Evolutionary conservation across 176 grass and related monocot species (phyloP).

Genomic region (Rhynchospora breviuscula): DNA sequence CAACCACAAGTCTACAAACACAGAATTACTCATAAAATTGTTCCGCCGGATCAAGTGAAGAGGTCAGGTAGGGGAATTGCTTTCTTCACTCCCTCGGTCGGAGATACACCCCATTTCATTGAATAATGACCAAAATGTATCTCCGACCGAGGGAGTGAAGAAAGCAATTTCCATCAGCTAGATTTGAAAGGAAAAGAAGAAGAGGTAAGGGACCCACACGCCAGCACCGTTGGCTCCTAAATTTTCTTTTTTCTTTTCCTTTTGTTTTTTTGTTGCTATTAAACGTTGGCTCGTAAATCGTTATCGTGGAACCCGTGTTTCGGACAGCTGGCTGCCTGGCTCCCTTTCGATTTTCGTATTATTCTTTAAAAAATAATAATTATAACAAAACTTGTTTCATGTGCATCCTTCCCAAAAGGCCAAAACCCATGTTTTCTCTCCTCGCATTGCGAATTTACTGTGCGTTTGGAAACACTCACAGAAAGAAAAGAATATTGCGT

Average conservation of each 20-base stretch:
- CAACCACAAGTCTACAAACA: not conserved
- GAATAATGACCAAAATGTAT: no score
- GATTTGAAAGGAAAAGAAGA: not conserved
- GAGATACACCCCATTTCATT: no score
- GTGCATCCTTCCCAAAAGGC: not conserved
- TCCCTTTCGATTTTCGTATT: not conserved
- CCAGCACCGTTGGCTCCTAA: not conserved
- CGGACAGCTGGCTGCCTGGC: slow-evolving; percentile 3
- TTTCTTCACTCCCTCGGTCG: no score
- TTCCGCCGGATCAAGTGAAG: not conserved
- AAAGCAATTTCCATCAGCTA: no score
- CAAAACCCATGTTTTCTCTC: not conserved
- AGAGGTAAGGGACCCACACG: not conserved
- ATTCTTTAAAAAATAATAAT: not conserved
- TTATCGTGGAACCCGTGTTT: not conserved
- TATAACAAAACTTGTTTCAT: not conserved
- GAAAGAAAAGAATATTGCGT: not conserved
- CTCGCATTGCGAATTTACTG: not conserved
- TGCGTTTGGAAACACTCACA: not conserved
- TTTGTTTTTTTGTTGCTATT: no score
- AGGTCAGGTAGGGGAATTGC: no score
- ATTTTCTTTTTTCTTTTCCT: no score
- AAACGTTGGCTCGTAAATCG: not conserved
- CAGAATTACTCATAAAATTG: not conserved
- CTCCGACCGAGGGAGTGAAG: no score